Percentiles rank a stretch among this genome's conserved stretches.
Conservation (phyloP, 2,329 filamentous ascomycete species). For the Aspergillus jensenii region DNA sequence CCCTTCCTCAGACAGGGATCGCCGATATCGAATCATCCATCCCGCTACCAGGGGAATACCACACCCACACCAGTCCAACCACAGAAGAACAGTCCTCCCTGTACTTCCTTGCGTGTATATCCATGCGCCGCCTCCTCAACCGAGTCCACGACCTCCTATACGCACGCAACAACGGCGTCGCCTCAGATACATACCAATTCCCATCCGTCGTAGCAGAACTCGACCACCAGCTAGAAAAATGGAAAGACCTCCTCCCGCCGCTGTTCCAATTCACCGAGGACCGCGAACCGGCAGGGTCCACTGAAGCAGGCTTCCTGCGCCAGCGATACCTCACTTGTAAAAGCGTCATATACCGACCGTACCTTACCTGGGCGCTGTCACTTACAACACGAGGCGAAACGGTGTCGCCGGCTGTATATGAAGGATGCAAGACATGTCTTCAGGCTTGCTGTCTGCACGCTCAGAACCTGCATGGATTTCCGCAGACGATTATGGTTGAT, state of each 20-base stretch:
- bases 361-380: conserved; percentile 52
- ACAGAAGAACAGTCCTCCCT: conserved; percentile 52
- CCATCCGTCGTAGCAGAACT: conserved; percentile 47
- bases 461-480: conserved; percentile 48
- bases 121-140: conserved; percentile 25
- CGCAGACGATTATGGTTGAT: conserved; percentile 54
- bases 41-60: conserved; percentile 49
- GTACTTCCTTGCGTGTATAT: conserved; percentile 57
- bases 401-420: conserved; percentile 36
- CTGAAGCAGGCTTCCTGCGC: conserved; percentile 50
- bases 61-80: conserved; percentile 42
- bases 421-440: conserved; percentile 47
- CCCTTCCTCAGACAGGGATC: conserved; percentile 52
- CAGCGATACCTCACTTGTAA: conserved; percentile 54
- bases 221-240: conserved; percentile 34
- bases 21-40: conserved; percentile 54
- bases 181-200: conserved; percentile 47
- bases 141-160: conserved; percentile 44
- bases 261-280: conserved; percentile 36
- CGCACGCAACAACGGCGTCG: conserved; percentile 46
- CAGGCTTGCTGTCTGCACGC: conserved; percentile 53
- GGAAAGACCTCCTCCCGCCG: conserved; percentile 32
- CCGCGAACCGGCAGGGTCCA: conserved; percentile 31
- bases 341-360: conserved; percentile 55
- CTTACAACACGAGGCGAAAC: conserved; percentile 31